A percentile compares a stretch with the other conserved stretches of the same genome.
Evolutionary conservation across 73 alveolate species (phyloP).

Genomic region (Stentor coeruleus): DNA sequence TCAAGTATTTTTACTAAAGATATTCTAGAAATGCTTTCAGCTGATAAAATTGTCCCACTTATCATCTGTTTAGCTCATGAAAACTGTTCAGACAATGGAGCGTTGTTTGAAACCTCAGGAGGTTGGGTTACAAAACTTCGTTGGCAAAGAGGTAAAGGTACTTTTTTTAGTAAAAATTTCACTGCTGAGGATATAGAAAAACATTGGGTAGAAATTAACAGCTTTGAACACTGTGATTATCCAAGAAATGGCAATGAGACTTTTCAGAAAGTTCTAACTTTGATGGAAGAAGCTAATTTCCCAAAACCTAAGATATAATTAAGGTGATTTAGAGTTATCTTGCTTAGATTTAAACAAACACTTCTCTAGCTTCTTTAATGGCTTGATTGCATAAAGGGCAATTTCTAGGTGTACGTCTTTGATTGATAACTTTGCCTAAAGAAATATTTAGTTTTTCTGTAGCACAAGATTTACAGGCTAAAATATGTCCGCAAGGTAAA

Average conservation of each 20-base stretch:
- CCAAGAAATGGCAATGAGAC: conserved; percentile 1
- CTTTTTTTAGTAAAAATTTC: conserved; percentile 45
- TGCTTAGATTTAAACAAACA: too few relatives aligned
- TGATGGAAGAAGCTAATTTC: neutral
- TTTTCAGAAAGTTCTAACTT: neutral
- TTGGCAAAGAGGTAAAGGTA: conserved; percentile 70
- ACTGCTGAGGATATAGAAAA: conserved; percentile 74
- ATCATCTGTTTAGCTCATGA: conserved; percentile 72
- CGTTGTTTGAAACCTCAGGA: conserved; percentile 61
- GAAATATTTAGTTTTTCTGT: neutral
- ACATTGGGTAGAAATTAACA: conserved; percentile 13
- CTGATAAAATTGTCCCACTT: conserved; percentile 81
- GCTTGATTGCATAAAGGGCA: conserved; percentile 13
- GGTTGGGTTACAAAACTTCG: conserved; percentile 55
- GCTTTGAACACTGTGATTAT: neutral
- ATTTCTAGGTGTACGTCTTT: neutral
- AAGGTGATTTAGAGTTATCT: neutral
- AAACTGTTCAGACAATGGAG: conserved; percentile 52
- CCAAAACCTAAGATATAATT: neutral
- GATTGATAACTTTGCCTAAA: neutral
- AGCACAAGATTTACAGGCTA: neutral
- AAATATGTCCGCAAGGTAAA: conserved; percentile 16
- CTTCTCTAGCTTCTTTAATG: neutral
- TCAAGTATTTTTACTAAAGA: conserved; percentile 61
- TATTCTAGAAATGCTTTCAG: conserved; percentile 33